Base-by-base conservation (phyloP, 2,329 filamentous ascomycete genomes). In the Akanthomyces uredinophilus region DNA sequence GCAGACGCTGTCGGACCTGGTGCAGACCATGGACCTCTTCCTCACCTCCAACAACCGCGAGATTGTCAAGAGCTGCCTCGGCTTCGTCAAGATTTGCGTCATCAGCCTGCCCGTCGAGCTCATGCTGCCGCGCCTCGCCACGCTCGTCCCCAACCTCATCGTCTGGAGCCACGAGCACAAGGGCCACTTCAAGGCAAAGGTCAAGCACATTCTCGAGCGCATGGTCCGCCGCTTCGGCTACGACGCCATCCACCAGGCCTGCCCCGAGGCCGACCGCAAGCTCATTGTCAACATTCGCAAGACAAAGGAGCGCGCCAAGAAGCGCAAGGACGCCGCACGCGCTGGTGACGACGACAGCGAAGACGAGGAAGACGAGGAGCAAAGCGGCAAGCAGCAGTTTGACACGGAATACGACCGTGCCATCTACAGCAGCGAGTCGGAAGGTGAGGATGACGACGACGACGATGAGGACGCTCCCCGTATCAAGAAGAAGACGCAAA, bases 121-220 rank as follows among this genome's bases (percentile, higher is more conserved):
- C 65, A 88, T 99, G 79, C 82, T 88, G 41, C 88, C 91, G 5
- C 86, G 92, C 27, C 84, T 99, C 41, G 79, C 82, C 37, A 86
- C 87, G 0, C 82, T 99, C 53, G 85, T 99, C 2, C 91, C 93
- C 4, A 96, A 96, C 74, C 81, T 98, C 22, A 91, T 98, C 81
- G 87, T 93, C 47, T 99, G 95, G 94, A 93, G 90, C 72, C 92
- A 97, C 75, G 95, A 99, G 76, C 96, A 99, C 81, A 98, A 98
- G 79, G 92, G 92, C 14, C 92, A 96, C 73, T 95, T 99, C 79
- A 92, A 94, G 70, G 88, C 91, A 55, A 99, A 98, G 80, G 93
- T 99, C 68, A 98, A 97, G 85, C 93, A 97, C 72, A 98, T 99
- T 66, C 79, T 99, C 18, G 95, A 99, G 78, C 87, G 95, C 58